Conservation (phyloP, 441 rosid genomes). For the Aleurites moluccanus region DNA sequence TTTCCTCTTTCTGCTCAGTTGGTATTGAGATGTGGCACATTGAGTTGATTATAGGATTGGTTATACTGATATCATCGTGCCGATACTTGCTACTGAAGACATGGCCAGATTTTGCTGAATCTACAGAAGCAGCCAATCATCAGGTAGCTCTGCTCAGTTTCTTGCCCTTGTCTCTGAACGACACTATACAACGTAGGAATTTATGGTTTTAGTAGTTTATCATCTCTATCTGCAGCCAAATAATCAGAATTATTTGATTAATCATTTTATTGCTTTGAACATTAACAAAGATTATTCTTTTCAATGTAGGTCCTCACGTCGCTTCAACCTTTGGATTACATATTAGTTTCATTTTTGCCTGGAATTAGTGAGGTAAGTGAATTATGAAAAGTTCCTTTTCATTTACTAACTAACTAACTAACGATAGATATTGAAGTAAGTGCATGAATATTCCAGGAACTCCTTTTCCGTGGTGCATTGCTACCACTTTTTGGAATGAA, state of each 20-base stretch:
- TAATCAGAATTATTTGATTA: not conserved
- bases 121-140: slow-evolving; percentile 75
- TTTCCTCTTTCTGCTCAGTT: slow-evolving; percentile 50
- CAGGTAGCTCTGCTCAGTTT: slow-evolving; percentile 48
- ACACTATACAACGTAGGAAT: not conserved
- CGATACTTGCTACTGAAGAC: slow-evolving; percentile 63
- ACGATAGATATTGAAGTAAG: not conserved
- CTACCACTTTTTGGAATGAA: slow-evolving; percentile 71
- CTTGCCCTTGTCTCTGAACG: not conserved
- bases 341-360: slow-evolving; percentile 72
- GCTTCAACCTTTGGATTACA: slow-evolving; percentile 74
- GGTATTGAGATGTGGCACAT: slow-evolving; percentile 82
- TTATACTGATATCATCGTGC: slow-evolving; percentile 64
- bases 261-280: slow-evolving; percentile 8
- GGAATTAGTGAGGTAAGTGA: slow-evolving; percentile 78
- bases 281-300: not conserved
- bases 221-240: not conserved
- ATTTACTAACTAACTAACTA: not conserved
- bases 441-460: slow-evolving; percentile 49
- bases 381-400: not conserved
- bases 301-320: slow-evolving; percentile 71
- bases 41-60: slow-evolving; percentile 63
- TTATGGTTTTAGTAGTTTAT: slow-evolving; percentile 5
- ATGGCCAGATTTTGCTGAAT: slow-evolving; percentile 85
- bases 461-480: slow-evolving; percentile 75